Evolutionary conservation across 2,329 filamentous ascomycete species (phyloP).

Genomic region (Spiromastix sp.): DNA sequence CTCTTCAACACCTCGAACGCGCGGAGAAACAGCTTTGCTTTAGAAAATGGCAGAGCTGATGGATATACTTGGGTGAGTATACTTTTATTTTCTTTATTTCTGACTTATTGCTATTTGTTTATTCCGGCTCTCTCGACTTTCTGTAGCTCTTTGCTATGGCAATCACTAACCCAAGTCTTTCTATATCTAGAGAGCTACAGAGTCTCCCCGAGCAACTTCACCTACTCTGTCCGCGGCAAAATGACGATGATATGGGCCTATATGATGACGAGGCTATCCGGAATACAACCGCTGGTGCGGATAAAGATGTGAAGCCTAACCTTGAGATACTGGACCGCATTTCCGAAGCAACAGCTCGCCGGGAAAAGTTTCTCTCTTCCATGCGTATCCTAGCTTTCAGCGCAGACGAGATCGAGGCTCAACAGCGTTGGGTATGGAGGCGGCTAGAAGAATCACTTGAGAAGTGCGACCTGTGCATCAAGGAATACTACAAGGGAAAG

Average conservation of each 20-base stretch:
- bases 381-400: conserved; percentile 60
- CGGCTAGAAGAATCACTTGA: conserved; percentile 50
- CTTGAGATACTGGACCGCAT: conserved; percentile 34
- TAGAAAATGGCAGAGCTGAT: conserved; percentile 30
- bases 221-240: conserved; percentile 56
- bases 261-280: conserved; percentile 42
- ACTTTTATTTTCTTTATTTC: not conserved
- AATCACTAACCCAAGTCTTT: no score
- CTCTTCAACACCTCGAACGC: no score
- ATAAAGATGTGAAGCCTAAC: conserved; percentile 36
- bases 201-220: conserved; percentile 42
- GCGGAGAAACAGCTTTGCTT: no score
- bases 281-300: conserved; percentile 17
- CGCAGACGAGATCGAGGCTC: conserved; percentile 48
- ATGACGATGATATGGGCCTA: conserved; percentile 50
- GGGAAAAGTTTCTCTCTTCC: conserved; percentile 55
- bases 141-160: no score
- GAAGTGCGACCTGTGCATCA: conserved; percentile 59
- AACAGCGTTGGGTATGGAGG: conserved; percentile 49
- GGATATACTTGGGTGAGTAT: conserved; percentile 30
- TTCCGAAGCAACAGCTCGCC: conserved; percentile 43
- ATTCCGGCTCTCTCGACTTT: no score
- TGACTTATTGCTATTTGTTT: not conserved
- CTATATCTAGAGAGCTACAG: conserved; percentile 30
- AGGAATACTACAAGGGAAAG: conserved; percentile 63